phyloP scores from a whole-genome alignment of 768 basidiomycete genomes.

The Piloderma croceum region DNA sequence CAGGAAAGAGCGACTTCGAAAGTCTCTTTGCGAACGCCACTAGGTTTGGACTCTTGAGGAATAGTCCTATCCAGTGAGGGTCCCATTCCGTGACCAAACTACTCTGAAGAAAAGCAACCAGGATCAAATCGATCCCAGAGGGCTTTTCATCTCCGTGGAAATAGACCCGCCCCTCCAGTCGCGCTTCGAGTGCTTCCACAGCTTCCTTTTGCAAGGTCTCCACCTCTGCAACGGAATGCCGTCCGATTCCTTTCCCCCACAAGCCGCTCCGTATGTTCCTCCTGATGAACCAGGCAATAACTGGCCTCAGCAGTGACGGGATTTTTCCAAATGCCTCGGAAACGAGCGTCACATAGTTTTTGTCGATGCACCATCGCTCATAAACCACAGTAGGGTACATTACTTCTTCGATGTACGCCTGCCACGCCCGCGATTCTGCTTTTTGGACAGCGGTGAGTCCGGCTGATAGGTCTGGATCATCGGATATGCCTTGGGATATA shows the following conservation, averaged over 20 bases:
- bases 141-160: no score
- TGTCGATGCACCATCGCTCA: slow-evolving; percentile 26
- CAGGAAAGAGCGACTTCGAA: no score
- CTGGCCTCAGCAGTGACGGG: slow-evolving; percentile 16
- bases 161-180: no score
- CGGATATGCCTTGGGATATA: slow-evolving; percentile 18
- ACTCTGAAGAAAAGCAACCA: no score
- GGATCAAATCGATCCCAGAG: no score
- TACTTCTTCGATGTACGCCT: slow-evolving; percentile 26
- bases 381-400: slow-evolving; percentile 24
- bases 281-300: slow-evolving; percentile 19
- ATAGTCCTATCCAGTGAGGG: no score
- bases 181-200: slow-evolving; percentile 24
- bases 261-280: slow-evolving; percentile 15
- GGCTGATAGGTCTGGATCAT: slow-evolving; percentile 24
- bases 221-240: slow-evolving; percentile 29
- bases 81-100: no score
- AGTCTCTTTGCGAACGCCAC: no score
- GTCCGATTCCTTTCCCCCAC: slow-evolving; percentile 22
- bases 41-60: no score
- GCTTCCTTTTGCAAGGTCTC: slow-evolving; percentile 24
- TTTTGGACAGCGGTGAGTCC: slow-evolving; percentile 21
- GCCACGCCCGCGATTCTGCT: slow-evolving; percentile 30
- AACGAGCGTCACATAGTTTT: slow-evolving; percentile 17
- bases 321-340: slow-evolving; percentile 12